phyloP scores from a whole-genome alignment of 306 rosid genomes.

The Acacia crassicarpa region DNA sequence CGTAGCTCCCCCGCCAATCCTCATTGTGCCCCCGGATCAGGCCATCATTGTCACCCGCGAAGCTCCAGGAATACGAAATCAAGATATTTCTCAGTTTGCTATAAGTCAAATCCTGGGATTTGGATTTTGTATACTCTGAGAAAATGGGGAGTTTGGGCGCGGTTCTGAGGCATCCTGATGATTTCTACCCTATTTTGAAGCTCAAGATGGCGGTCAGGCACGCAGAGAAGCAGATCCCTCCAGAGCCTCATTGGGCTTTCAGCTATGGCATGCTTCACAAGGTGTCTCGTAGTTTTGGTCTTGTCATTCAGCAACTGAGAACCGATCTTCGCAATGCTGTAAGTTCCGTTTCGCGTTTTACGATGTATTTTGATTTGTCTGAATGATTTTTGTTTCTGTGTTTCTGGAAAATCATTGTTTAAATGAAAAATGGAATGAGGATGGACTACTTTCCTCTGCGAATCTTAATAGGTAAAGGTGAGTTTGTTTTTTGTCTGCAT shows the following conservation, averaged over 20 bases:
- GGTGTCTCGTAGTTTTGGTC: constrained; percentile 89
- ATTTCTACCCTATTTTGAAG: constrained; percentile 74
- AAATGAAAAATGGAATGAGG: not conserved
- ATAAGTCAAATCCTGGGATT: not conserved
- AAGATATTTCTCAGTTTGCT: not conserved
- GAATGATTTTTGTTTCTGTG: not conserved
- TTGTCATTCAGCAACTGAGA: constrained; percentile 90
- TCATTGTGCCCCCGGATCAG: not conserved
- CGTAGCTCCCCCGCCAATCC: not conserved
- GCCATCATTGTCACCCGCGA: not conserved
- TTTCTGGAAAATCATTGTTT: not conserved
- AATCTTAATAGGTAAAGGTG: not conserved
- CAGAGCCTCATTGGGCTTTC: constrained; percentile 89
- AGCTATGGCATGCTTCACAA: constrained; percentile 86
- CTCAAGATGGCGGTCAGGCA: constrained; percentile 74
- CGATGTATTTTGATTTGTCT: not conserved
- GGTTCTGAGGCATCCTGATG: constrained; percentile 83
- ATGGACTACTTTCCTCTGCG: not conserved
- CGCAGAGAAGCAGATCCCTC: constrained; percentile 93
- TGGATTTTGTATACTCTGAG: not conserved
- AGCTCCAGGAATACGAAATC: not conserved
- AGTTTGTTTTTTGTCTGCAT: not conserved
- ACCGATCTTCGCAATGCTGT: constrained; percentile 91
- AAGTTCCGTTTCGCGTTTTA: constrained; percentile 25
- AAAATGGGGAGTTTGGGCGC: constrained; percentile 73